Evolutionary conservation across 768 basidiomycete species (phyloP).

Genomic region (Baorangia bicolor): DNA sequence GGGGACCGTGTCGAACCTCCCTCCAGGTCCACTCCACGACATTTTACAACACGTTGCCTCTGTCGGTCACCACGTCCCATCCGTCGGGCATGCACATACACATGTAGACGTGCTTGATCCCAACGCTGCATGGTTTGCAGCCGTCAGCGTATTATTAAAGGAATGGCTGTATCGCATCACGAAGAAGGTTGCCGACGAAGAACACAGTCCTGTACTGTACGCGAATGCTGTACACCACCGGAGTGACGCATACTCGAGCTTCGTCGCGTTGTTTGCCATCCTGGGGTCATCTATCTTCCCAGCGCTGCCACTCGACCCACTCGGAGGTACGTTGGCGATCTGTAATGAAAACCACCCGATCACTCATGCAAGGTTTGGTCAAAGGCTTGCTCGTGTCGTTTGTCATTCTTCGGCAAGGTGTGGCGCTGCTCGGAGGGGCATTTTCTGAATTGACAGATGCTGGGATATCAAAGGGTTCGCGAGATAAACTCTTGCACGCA

Average conservation of each 20-base stretch:
- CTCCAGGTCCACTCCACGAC: conserved; percentile 62
- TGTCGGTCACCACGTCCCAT: conserved; percentile 52
- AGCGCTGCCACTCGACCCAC: conserved; percentile 84
- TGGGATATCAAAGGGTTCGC: conserved; percentile 61
- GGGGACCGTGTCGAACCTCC: conserved; percentile 61
- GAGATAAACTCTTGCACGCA: conserved; percentile 49
- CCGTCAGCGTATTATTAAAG: conserved; percentile 73
- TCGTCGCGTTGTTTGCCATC: conserved; percentile 91
- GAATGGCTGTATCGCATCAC: conserved; percentile 94
- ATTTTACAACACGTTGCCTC: conserved; percentile 57
- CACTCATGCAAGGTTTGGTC: conserved; percentile 5
- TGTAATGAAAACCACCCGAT: neutral
- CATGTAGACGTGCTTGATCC: conserved; percentile 70
- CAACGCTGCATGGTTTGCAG: conserved; percentile 97
- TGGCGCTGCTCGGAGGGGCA: conserved; percentile 62
- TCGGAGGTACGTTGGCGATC: conserved; percentile 65
- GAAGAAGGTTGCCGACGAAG: conserved; percentile 85
- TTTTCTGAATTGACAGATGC: conserved; percentile 84
- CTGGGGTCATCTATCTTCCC: conserved; percentile 87
- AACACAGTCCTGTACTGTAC: conserved; percentile 84
- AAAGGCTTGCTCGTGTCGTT: conserved; percentile 85
- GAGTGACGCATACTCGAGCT: conserved; percentile 93
- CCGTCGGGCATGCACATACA: conserved; percentile 52
- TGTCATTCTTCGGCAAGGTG: conserved; percentile 81
- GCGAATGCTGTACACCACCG: conserved; percentile 99